Evolutionary conservation across 805 yeast species (phyloP).

Genomic region (Teunomyces panamensis): DNA sequence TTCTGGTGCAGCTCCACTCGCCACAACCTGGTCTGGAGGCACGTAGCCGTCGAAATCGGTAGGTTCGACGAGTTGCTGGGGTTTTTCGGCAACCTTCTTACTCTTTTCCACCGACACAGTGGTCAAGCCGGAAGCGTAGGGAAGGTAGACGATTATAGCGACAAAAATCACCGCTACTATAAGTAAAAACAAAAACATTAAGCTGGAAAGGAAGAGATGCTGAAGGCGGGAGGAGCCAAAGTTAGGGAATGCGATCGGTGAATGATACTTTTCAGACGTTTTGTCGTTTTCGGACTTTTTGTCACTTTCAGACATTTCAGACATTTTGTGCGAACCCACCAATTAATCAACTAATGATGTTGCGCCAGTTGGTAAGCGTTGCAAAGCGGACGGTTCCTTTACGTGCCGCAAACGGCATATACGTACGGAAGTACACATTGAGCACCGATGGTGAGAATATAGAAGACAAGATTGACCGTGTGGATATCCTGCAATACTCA

Average conservation of each 20-base stretch:
- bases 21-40: conserved; percentile 38
- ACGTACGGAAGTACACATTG: conserved; percentile 12
- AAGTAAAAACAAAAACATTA: conserved; percentile 38
- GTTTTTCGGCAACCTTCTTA: conserved; percentile 4
- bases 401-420: neutral
- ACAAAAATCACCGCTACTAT: conserved; percentile 42
- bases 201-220: neutral
- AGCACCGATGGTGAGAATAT: conserved; percentile 54
- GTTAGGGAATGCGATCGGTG: neutral
- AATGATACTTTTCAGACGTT: neutral
- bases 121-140: conserved; percentile 51
- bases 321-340: no score
- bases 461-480: conserved; percentile 48
- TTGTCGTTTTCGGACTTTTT: neutral
- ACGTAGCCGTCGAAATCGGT: conserved; percentile 29
- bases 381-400: neutral
- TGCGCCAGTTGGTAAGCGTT: no score
- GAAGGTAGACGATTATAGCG: conserved; percentile 41
- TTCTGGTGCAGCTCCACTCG: conserved; percentile 9
- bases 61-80: neutral
- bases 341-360: no score
- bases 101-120: conserved; percentile 30
- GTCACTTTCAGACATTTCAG: neutral
- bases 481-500: conserved; percentile 59
- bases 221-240: no score